phyloP scores from a whole-genome alignment of 2,329 filamentous ascomycete genomes.

The Trichoderma sp. region DNA sequence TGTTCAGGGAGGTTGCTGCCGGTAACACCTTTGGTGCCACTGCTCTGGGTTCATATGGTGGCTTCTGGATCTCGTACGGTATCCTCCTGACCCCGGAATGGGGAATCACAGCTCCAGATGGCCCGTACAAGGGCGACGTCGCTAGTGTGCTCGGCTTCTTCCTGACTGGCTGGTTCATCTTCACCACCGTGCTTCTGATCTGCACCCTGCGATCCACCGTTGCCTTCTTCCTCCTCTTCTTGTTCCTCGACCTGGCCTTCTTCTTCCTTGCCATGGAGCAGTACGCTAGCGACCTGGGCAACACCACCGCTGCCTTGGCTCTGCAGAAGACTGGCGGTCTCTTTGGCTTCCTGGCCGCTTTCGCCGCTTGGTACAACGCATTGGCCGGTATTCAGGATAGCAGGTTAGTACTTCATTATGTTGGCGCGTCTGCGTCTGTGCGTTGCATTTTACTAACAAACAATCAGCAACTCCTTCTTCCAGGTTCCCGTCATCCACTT shows the following conservation, averaged over 20 bases:
- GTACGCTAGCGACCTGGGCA: constrained; percentile 52
- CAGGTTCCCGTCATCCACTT: constrained; percentile 89
- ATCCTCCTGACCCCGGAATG: constrained; percentile 69
- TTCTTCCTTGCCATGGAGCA: constrained; percentile 66
- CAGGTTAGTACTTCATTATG: constrained; percentile 45
- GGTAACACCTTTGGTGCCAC: constrained; percentile 85
- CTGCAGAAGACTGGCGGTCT: constrained; percentile 70
- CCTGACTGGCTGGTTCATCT: constrained; percentile 79
- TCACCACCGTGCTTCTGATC: constrained; percentile 70
- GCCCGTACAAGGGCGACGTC: constrained; percentile 45
- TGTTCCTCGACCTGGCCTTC: constrained; percentile 73
- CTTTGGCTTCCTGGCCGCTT: constrained; percentile 78
- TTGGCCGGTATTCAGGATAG: constrained; percentile 75
- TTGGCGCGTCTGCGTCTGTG: background rate
- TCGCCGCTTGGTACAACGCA: constrained; percentile 84
- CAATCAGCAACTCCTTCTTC: constrained; percentile 76
- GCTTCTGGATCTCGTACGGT: constrained; percentile 77
- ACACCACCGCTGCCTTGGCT: constrained; percentile 40
- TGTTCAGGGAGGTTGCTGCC: constrained; percentile 75
- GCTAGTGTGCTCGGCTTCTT: constrained; percentile 68
- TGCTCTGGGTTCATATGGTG: constrained; percentile 75
- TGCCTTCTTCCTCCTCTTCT: constrained; percentile 75
- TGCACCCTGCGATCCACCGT: constrained; percentile 74
- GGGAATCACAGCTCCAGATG: constrained; percentile 48
- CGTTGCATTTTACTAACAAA: constrained; percentile 31